These are phyloP conservation scores for Pestalotiopsis sp. DNA, from an alignment of 2,329 filamentous ascomycete species.

Conservation along the genomic window DNA sequence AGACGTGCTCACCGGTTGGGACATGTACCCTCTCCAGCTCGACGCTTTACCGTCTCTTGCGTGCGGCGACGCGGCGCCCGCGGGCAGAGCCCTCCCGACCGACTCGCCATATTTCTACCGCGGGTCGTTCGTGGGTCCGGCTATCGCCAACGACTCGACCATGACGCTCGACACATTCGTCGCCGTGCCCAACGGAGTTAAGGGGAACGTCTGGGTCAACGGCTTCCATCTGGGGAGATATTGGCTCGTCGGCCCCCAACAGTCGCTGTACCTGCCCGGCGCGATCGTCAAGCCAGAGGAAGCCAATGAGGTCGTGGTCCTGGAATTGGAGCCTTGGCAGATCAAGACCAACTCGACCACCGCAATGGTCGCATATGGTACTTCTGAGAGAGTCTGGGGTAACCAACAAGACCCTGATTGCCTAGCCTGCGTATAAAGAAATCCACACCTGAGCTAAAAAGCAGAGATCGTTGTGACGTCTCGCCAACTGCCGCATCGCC, in stretches of 20 bases:
- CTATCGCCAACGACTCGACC: constrained; percentile 28
- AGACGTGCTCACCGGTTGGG: constrained; percentile 37
- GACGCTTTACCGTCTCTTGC: constrained; percentile 23
- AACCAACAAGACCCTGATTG: constrained; percentile 32
- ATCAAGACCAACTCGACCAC: constrained; percentile 10
- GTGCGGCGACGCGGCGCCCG: background rate
- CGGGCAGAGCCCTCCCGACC: constrained; percentile 7
- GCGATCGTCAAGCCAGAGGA: constrained; percentile 33
- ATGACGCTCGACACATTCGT: constrained; percentile 38
- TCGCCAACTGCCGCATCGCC: background rate
- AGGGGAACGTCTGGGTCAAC: constrained; percentile 50
- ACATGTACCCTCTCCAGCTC: constrained; percentile 40
- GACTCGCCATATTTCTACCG: constrained; percentile 31
- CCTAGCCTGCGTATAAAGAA: constrained; percentile 2
- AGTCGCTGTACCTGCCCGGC: constrained; percentile 48
- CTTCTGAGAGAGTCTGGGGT: constrained; percentile 28
- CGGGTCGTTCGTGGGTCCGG: constrained; percentile 31
- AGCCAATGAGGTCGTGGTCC: constrained; percentile 42
- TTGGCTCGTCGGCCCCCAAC: constrained; percentile 50
- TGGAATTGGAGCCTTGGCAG: constrained; percentile 43
- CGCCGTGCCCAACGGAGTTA: constrained; percentile 40
- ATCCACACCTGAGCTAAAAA: background rate
- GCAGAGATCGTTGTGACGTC: background rate
- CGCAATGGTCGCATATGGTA: constrained; percentile 24
- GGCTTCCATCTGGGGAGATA: constrained; percentile 47